Conservation (phyloP, 2,329 filamentous ascomycete species). For the Alternaria sp. region DNA sequence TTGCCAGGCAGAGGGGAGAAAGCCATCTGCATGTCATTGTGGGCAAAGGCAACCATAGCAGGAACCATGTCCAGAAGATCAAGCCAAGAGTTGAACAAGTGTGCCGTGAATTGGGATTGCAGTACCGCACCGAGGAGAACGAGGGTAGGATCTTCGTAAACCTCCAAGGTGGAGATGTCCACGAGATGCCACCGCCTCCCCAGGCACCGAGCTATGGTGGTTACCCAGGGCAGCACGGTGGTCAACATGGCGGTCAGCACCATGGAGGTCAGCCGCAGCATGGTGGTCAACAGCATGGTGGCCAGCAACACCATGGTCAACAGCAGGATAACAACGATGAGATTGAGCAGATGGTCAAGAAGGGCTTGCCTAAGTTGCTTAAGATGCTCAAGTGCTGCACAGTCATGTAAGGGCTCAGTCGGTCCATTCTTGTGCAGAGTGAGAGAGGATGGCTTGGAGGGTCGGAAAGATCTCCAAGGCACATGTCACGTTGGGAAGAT, state of each 20-base stretch:
- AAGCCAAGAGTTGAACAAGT: conserved; percentile 93
- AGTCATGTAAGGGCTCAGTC: conserved; percentile 67
- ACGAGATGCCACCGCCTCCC: conserved; percentile 51
- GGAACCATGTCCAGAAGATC: conserved; percentile 85
- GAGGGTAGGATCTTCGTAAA: conserved; percentile 89
- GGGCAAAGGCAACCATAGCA: conserved; percentile 90
- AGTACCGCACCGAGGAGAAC: conserved; percentile 87
- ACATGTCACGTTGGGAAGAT: background rate
- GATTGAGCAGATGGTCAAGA: conserved; percentile 67
- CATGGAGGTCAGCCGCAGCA: conserved; percentile 27
- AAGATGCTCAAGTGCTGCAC: conserved; percentile 74
- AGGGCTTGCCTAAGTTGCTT: conserved; percentile 67
- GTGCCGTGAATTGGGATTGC: conserved; percentile 81
- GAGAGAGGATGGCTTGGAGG: background rate
- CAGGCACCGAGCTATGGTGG: conserved; percentile 49
- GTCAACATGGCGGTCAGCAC: conserved; percentile 24
- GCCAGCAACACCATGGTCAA: conserved; percentile 46
- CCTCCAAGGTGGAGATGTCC: conserved; percentile 72
- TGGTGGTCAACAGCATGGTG: conserved; percentile 1
- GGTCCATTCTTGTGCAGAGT: background rate
- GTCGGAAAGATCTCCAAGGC: background rate
- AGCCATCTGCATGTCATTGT: conserved; percentile 93
- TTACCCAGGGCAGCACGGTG: conserved; percentile 54
- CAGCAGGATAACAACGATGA: conserved; percentile 60
- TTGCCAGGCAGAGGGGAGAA: conserved; percentile 76